Evolutionary conservation across 495 filamentous ascomycete genomes (phyloP), one percentile per base, ranked within the genome.

Genomic region (Letharia lupina): DNA sequence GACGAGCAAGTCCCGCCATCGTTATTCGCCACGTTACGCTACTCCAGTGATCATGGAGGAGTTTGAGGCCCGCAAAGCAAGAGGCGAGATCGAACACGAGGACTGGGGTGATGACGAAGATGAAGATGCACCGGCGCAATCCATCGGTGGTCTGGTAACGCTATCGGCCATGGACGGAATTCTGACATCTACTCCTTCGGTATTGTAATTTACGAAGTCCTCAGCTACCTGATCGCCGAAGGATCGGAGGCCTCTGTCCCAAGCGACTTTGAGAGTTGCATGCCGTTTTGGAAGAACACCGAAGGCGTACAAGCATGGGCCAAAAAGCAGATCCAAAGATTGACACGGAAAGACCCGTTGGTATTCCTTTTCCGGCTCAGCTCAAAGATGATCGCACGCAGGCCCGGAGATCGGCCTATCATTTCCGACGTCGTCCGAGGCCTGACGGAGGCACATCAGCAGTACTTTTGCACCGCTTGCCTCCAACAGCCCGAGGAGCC

Each of bases 11-110:
- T 61, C n/a, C 28, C 47, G 39, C 20, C 47, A 65, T 16, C 12
- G 60, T 4, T 65, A 65, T 31, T 70, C 68, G 18, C 39, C 35
- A 35, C 68, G 65, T n/a, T 68, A 70, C 35, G 65, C 68, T 37
- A 50, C 68, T 9, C 65, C 65, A 42, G 68, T 68, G 28, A 23
- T 68, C 23, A 57, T 68, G 37, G 62, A 52, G n/a, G n/a, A 28
- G 12, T 52, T 52, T 28, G 48, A 52, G 23, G 48, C 48, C 23
- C 48, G 48, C 48, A 52, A 52, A 52, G 20, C 48, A 52, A 52
- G n/a, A 28, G 48, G 48, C 9, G 48, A 28, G 48, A 52, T 52
- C 48, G 48, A 52, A 52, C 3, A 28, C 48, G n/a, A 52, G 20
- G 48, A 52, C 23, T 52, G 8, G 48, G n/a, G 28, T 52, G 48